Evolutionary conservation across 805 yeast species (phyloP).

Genomic region (Candida sakaeoensis): DNA sequence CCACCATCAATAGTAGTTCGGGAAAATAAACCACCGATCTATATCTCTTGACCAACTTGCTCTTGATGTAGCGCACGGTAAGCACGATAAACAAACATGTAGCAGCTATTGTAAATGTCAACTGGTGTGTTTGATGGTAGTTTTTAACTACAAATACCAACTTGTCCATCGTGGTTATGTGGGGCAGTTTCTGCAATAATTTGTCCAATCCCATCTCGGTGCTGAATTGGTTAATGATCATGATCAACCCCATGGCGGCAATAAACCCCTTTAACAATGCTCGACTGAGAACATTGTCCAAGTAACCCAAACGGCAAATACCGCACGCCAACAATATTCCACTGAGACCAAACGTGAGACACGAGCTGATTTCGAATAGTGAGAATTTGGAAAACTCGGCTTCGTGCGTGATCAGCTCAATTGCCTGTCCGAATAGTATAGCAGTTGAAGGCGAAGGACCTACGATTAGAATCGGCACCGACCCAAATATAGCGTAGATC

Average conservation of each 20-base stretch:
- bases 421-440: constrained; percentile 74
- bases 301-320: constrained; percentile 69
- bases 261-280: constrained; percentile 79
- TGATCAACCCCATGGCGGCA: constrained; percentile 79
- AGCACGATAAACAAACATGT: constrained; percentile 22
- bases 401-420: constrained; percentile 36
- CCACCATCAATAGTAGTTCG: constrained; percentile 30
- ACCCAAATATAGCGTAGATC: constrained; percentile 73
- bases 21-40: constrained; percentile 26
- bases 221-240: constrained; percentile 56
- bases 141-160: constrained; percentile 13
- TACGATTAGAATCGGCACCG: constrained; percentile 85
- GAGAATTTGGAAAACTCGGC: constrained; percentile 39
- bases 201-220: constrained; percentile 40
- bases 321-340: constrained; percentile 64
- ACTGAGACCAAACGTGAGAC: constrained; percentile 69
- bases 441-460: constrained; percentile 92
- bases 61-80: constrained; percentile 18
- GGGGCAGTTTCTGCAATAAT: constrained; percentile 18
- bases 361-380: constrained; percentile 51
- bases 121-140: constrained; percentile 12
- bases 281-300: constrained; percentile 75
- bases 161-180: constrained; percentile 21
- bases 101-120: constrained; percentile 18
- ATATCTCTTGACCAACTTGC: constrained; percentile 14